Percentiles rank a stretch among this genome's conserved stretches.
Evolutionary conservation across 257 asterid species (phyloP).

Genomic region (Solanum gandarillasii): DNA sequence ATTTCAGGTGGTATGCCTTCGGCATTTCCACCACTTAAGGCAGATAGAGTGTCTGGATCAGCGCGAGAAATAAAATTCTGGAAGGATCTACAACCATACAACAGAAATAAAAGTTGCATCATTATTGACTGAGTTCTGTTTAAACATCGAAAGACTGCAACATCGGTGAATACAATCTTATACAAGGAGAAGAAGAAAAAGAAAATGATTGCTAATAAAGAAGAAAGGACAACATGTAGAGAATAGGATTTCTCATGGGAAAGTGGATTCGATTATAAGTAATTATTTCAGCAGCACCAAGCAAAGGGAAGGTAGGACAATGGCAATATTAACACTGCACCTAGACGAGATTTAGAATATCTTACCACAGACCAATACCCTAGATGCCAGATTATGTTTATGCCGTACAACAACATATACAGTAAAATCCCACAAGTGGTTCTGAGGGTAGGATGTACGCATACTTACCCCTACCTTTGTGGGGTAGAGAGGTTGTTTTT

Average conservation of each 20-base stretch:
- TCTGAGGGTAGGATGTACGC: background rate
- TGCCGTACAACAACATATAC: background rate
- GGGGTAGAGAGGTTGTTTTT: background rate
- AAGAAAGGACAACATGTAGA: background rate
- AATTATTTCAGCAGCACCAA: background rate
- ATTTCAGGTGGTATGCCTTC: constrained; percentile 82
- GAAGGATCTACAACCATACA: constrained; percentile 48
- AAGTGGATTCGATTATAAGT: background rate
- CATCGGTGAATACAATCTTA: background rate
- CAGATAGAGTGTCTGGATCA: constrained; percentile 70
- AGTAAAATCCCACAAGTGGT: background rate
- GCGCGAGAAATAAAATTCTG: constrained; percentile 67
- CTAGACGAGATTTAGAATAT: background rate
- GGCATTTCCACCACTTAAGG: constrained; percentile 58
- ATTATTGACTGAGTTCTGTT: background rate
- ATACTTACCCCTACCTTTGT: background rate
- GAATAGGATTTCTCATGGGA: background rate
- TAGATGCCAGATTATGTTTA: background rate
- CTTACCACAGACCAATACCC: background rate
- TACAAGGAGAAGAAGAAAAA: background rate
- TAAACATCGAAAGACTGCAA: background rate
- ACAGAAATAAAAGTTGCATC: constrained; percentile 2
- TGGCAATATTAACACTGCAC: background rate
- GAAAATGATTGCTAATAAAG: background rate
- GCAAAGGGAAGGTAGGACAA: background rate